A percentile compares a stretch with the other conserved stretches of the same genome.
phyloP scores from a whole-genome alignment of 352 stramenopile genomes.

The Pythium utonaiense region DNA sequence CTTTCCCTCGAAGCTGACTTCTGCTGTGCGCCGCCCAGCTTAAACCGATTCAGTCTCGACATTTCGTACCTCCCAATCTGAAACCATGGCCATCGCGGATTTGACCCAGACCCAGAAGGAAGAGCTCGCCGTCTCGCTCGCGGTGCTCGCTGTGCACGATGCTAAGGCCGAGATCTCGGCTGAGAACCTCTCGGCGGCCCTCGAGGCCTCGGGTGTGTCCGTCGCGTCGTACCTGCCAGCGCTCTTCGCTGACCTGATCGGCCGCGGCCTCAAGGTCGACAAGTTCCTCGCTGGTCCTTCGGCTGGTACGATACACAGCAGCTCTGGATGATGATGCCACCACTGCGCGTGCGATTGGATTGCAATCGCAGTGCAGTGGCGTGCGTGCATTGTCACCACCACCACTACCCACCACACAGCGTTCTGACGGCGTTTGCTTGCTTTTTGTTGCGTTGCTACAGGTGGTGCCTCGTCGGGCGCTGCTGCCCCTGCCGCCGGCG shows the following conservation, averaged over 20 bases:
- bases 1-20: slow-evolving; percentile 64
- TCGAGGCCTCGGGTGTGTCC: slow-evolving; percentile 75
- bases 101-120: slow-evolving; percentile 81
- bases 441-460: slow-evolving; percentile 9
- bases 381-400: not conserved
- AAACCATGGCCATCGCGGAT: slow-evolving; percentile 83
- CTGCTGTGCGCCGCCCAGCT: slow-evolving; percentile 52
- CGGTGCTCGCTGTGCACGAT: slow-evolving; percentile 78
- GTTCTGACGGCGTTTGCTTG: slow-evolving; percentile 11
- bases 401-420: too few species aligned
- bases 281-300: slow-evolving; percentile 87
- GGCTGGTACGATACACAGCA: slow-evolving; percentile 69
- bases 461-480: slow-evolving; percentile 53
- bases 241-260: slow-evolving; percentile 83
- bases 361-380: not conserved
- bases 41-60: slow-evolving; percentile 85
- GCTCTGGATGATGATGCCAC: too few species aligned
- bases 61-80: slow-evolving; percentile 52
- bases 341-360: too few species aligned
- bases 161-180: slow-evolving; percentile 70
- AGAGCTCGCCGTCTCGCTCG: slow-evolving; percentile 82
- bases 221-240: slow-evolving; percentile 74
- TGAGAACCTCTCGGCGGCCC: slow-evolving; percentile 70
- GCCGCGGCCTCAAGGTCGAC: slow-evolving; percentile 77
- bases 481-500: slow-evolving; percentile 40